phyloP scores from a whole-genome alignment of 352 stramenopile genomes.

The Phytophthora crassamura region DNA sequence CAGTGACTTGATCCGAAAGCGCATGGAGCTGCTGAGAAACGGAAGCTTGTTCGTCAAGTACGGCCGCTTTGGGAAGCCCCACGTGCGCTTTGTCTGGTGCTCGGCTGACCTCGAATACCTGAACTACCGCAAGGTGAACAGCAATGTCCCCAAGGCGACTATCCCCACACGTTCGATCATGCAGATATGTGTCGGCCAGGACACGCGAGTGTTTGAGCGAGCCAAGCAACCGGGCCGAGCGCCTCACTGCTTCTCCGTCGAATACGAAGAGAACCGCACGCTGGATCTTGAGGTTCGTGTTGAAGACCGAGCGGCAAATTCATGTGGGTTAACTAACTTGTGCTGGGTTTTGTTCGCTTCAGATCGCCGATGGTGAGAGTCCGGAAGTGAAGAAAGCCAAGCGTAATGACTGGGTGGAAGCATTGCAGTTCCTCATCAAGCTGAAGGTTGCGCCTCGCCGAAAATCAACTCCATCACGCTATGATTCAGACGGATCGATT shows the following conservation, averaged over 20 bases:
- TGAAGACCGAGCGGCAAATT: not conserved
- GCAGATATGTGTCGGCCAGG: conserved; percentile 52
- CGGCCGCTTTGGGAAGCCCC: conserved; percentile 71
- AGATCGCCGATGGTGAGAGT: conserved; percentile 74
- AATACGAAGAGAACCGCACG: conserved; percentile 80
- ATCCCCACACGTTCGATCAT: conserved; percentile 64
- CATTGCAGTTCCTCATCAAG: conserved; percentile 76
- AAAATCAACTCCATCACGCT: conserved; percentile 8
- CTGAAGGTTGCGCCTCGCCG: conserved; percentile 45
- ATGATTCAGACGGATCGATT: conserved; percentile 11
- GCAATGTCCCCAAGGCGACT: conserved; percentile 52
- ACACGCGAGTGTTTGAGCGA: conserved; percentile 70
- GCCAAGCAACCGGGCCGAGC: conserved; percentile 56
- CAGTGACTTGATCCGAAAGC: conserved; percentile 67
- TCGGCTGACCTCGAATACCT: conserved; percentile 78
- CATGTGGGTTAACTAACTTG: not conserved
- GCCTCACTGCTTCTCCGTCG: conserved; percentile 75
- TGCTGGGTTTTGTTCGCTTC: conserved; percentile 1
- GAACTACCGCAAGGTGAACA: conserved; percentile 71
- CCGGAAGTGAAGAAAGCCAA: conserved; percentile 67
- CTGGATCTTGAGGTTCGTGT: conserved; percentile 70
- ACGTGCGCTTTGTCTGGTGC: conserved; percentile 86
- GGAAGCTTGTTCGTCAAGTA: conserved; percentile 86
- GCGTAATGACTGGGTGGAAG: conserved; percentile 71
- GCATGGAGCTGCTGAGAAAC: conserved; percentile 75